These are phyloP conservation scores for Elongisporangium prolatum DNA, from an alignment of 352 stramenopile species.

Conservation along the genomic window DNA sequence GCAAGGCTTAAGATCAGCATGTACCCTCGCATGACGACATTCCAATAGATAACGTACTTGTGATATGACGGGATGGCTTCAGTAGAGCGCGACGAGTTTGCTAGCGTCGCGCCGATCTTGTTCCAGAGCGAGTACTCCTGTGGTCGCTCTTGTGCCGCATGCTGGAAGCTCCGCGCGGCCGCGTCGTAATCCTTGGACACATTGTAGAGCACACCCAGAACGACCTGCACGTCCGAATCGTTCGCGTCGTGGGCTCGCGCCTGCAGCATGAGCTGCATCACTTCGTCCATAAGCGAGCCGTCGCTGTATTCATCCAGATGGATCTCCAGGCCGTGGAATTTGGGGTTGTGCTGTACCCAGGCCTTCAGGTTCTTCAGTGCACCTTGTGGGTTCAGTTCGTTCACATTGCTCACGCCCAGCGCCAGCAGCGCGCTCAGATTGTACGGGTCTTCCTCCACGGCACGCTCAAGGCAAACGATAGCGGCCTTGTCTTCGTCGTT, in stretches of 20 bases:
- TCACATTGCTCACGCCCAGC: slow-evolving; percentile 95
- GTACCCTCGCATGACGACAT: not conserved
- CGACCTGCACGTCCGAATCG: slow-evolving; percentile 84
- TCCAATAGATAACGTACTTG: slow-evolving; percentile 28
- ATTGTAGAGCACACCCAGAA: slow-evolving; percentile 97
- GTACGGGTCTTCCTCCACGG: slow-evolving; percentile 94
- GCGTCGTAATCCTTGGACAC: slow-evolving; percentile 95
- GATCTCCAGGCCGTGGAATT: slow-evolving; percentile 93
- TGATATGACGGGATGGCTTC: slow-evolving; percentile 93
- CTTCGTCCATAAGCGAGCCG: slow-evolving; percentile 89
- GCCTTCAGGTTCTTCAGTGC: slow-evolving; percentile 92
- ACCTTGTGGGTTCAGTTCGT: slow-evolving; percentile 93
- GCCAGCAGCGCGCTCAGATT: slow-evolving; percentile 90
- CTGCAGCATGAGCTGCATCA: slow-evolving; percentile 94
- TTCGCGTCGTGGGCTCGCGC: slow-evolving; percentile 70
- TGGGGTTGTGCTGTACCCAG: slow-evolving; percentile 97
- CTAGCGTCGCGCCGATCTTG: slow-evolving; percentile 96
- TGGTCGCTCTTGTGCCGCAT: slow-evolving; percentile 72
- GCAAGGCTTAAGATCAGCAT: not conserved
- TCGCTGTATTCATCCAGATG: slow-evolving; percentile 86
- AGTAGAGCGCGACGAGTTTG: slow-evolving; percentile 92
- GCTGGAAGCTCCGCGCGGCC: slow-evolving; percentile 87
- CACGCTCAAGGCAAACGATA: slow-evolving; percentile 92
- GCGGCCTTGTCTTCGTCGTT: slow-evolving; percentile 95
- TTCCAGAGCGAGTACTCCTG: slow-evolving; percentile 98